Base-by-base conservation (phyloP, 83 land plant species). In the Thuja plicata region DNA sequence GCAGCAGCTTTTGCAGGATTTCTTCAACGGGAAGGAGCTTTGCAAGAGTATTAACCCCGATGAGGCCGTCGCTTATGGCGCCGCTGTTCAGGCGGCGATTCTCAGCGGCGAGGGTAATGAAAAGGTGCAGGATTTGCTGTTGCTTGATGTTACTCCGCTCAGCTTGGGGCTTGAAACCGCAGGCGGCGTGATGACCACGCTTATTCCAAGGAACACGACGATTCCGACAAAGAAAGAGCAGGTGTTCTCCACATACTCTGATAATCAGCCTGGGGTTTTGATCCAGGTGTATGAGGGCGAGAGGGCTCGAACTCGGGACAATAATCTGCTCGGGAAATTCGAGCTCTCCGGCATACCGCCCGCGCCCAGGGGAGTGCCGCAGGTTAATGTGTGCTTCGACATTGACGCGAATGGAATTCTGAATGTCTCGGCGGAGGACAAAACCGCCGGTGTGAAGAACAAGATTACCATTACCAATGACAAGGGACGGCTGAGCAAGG, bases 31-130 rank as follows among this genome's bases (percentile, higher is more conserved):
- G 34, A 95, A 95, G 90, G 96, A 94, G 87, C 96, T 94, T 24
- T 94, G 96, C 91, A 93, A 94, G 91, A 94, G 92, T 87, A 94
- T 94, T 41, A 94, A 94, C 88, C 94, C 96, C 17, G 96, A 94
- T 38, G 96, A 94, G 80, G 96, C 96, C 57, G 95, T 95, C 55
- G 96, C 96, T 13, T 93, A 93, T 76, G 96, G 96, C 27, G 96
- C 96, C 35, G 94, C 96, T 11, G 96, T 94, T 24, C 96, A 94
- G 76, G 96, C 96, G 17, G 96, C 96, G 10, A 94, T 94, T 48
- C 85, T 94, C 82, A 90, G 91, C 34, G 94, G 95, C 77, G 95
- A 94, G 74, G 93, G 93, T 5, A 95, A 93, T 43, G 92, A 95
- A 89, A 95, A 94, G 89, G 96, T 95, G 60, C 96, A 95, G 90